Base-by-base conservation (phyloP, 768 basidiomycete species). In the Lentinula sp. region DNA sequence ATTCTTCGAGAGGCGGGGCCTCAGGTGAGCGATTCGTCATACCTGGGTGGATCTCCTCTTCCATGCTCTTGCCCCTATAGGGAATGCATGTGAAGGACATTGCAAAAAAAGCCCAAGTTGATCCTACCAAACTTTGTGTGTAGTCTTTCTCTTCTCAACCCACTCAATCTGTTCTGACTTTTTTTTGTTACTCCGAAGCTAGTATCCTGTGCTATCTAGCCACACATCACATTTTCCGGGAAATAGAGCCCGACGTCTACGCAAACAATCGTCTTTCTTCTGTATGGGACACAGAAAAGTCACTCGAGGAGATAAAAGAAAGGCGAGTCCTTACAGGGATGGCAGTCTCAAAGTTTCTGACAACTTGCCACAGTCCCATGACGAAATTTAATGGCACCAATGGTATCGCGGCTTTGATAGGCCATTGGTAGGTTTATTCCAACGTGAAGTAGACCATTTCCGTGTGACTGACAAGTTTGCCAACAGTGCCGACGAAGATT, bases 151-250 rank as follows among this genome's bases (percentile, higher is more conserved):
- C 20, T 33, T 28, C 52, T 33, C 49, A 28, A 16, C 36, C 32
- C 8, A 23, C 9, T 48, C n/a, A n/a, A 48, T 23, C 18, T 12
- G 10, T 20, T 20, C 41, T 45, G 28, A n/a, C 37, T 15, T 28
- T 42, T 54, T 28, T 28, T 28, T 28, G n/a, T 28, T 43, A 59
- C 20, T 48, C 37, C n/a, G 1, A 35, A 76, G 72, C 63, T 5
- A 67, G 74, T 20, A 61, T 69, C 35, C 63, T 77, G 3, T 68
- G 74, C 12, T 64, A 71, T 10, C 69, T 76, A 12, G 73, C 75
- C 6, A 71, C 71, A 0, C 65, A 70, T 53, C 71, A 75, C 57
- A 67, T 76, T 37, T 76, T 74, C 65, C 46, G 51, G 13, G 76
- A 77, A 59, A 66, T 71, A 28, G 60, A 60, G 1, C 72, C 71